Conservation (phyloP, 176 grass and related monocot species). For the Aegilops umbellulata region DNA sequence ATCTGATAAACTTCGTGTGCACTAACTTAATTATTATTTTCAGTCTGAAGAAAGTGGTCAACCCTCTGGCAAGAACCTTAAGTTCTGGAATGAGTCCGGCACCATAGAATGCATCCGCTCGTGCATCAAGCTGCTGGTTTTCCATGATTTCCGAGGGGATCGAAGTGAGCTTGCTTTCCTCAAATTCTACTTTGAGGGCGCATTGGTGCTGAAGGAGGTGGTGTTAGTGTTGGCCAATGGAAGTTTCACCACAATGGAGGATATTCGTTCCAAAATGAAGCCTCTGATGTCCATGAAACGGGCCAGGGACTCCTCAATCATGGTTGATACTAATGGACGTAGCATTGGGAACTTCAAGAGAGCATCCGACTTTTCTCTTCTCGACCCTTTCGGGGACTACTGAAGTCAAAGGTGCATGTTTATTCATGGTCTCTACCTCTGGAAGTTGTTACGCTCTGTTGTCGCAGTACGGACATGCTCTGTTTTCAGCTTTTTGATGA, state of each 20-base stretch:
- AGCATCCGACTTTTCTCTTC: not conserved
- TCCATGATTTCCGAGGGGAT: not conserved
- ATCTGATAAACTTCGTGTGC: not conserved
- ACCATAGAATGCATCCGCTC: not conserved
- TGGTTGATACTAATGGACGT: not conserved
- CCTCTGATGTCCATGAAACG: not conserved
- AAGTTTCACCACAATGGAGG: not conserved
- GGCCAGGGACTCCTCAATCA: not conserved
- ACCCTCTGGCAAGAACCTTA: not conserved
- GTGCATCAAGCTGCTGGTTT: not conserved
- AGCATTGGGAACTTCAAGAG: not conserved
- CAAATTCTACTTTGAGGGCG: not conserved
- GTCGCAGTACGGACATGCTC: not conserved
- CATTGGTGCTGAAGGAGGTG: not conserved
- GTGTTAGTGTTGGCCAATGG: not conserved
- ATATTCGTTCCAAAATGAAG: not conserved
- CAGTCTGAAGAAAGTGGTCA: not conserved
- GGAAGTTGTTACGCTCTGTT: not conserved
- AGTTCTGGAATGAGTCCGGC: not conserved
- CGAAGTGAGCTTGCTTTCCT: not conserved
- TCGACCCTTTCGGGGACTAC: not conserved
- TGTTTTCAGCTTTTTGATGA: too few species aligned
- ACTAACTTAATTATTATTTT: not conserved
- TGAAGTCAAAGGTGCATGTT: not conserved
- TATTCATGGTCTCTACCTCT: too few species aligned